These are phyloP conservation scores for Lunularia cruciata DNA, from an alignment of 225 moss, liverwort and hornwort species.

Conservation along the genomic window DNA sequence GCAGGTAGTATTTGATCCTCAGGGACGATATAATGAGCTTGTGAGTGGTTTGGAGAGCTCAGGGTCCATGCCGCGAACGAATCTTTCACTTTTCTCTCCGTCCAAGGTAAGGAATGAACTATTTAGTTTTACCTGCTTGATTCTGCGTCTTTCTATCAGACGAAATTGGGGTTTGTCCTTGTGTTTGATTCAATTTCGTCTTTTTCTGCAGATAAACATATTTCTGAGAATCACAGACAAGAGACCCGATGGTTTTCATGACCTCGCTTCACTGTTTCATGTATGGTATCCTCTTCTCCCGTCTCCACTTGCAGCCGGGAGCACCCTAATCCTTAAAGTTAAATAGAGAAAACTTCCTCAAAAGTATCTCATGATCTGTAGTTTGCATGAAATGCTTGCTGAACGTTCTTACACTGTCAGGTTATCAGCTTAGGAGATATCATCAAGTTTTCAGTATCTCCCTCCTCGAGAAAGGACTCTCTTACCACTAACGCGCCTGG, in stretches of 20 bases:
- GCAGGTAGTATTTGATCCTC: constrained; percentile 46
- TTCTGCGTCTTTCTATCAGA: neutral
- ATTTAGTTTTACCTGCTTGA: too few relatives aligned
- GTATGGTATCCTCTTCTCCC: constrained; percentile 33
- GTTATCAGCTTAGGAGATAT: constrained; percentile 89
- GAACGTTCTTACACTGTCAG: too few relatives aligned
- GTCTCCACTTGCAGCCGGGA: neutral
- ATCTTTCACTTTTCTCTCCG: constrained; percentile 78
- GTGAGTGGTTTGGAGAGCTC: constrained; percentile 26
- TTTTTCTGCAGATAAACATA: constrained; percentile 64
- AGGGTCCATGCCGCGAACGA: constrained; percentile 20
- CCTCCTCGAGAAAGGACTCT: constrained; percentile 77
- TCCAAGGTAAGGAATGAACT: constrained; percentile 58
- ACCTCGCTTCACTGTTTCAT: constrained; percentile 86
- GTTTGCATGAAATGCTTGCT: neutral
- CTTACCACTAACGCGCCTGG: constrained; percentile 77
- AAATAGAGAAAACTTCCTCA: too few relatives aligned
- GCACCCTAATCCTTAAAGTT: neutral
- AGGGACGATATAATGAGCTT: constrained; percentile 38
- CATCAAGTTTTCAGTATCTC: constrained; percentile 86
- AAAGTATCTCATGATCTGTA: too few relatives aligned
- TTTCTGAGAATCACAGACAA: constrained; percentile 80
- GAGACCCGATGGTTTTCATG: constrained; percentile 86
- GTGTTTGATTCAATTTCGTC: neutral
- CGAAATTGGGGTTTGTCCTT: neutral